Percentiles rank a stretch among this genome's conserved stretches.
Evolutionary conservation across 371 early-diverging fungal species (phyloP).

Genomic region (Cokeromyces recurvatus): DNA sequence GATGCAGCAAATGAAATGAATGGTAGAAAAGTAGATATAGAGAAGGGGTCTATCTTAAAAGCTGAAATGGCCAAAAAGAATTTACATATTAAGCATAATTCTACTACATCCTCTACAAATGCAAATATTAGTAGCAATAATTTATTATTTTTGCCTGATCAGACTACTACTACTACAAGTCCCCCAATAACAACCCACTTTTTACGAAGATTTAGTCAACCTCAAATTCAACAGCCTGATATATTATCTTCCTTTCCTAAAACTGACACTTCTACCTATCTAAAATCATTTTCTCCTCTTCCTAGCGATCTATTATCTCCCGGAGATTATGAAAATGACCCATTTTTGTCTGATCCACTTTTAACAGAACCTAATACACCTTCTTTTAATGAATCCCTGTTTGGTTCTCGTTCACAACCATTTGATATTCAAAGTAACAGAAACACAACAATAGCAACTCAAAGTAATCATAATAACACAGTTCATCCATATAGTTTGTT

Average conservation of each 20-base stretch:
- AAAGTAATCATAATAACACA: background rate
- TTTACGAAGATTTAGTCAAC: constrained; percentile 22
- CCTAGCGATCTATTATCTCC: constrained; percentile 62
- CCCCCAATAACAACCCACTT: constrained; percentile 17
- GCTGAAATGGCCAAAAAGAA: constrained; percentile 52
- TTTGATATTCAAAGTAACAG: constrained; percentile 26
- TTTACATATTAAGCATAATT: constrained; percentile 34
- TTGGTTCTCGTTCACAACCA: constrained; percentile 27
- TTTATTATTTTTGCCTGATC: constrained; percentile 1
- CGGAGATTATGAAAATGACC: constrained; percentile 51
- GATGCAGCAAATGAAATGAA: constrained; percentile 33
- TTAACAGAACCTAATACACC: constrained; percentile 13
- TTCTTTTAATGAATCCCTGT: constrained; percentile 25
- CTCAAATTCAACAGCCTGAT: constrained; percentile 14
- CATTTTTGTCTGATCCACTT: constrained; percentile 41
- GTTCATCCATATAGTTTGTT: constrained; percentile 1
- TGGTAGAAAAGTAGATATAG: constrained; percentile 33
- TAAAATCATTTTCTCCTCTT: constrained; percentile 45
- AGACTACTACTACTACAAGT: background rate
- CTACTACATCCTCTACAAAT: constrained; percentile 2
- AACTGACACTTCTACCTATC: background rate
- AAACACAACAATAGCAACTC: constrained; percentile 3
- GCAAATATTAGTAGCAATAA: background rate
- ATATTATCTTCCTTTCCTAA: constrained; percentile 27
- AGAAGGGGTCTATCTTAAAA: constrained; percentile 33